phyloP scores from a whole-genome alignment of 1,284 basidiomycete genomes.

The Ganoderma meredithae region DNA sequence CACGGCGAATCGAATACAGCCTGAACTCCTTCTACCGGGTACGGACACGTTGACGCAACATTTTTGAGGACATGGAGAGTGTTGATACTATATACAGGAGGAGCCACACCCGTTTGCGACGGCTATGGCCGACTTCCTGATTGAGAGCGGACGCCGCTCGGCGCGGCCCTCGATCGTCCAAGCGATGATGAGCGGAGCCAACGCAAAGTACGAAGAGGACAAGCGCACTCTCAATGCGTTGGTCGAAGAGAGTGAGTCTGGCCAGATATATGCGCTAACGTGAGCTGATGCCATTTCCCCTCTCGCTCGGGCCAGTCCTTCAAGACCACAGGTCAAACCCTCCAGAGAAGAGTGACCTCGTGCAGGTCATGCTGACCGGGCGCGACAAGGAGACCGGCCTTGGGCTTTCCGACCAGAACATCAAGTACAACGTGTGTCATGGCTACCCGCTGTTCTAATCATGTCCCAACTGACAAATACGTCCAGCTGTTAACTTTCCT shows the following conservation, averaged over 20 bases:
- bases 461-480: not conserved
- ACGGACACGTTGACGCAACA: not conserved
- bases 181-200: conserved; percentile 44
- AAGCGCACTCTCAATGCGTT: conserved; percentile 47
- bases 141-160: conserved; percentile 46
- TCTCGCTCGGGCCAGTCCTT: too few species aligned
- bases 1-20: conserved; percentile 16
- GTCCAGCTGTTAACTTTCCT: conserved; percentile 56
- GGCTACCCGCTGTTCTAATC: not conserved
- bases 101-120: conserved; percentile 50
- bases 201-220: conserved; percentile 49
- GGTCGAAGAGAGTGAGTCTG: conserved; percentile 45
- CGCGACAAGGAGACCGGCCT: conserved; percentile 53
- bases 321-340: conserved; percentile 46
- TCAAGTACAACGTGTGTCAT: conserved; percentile 49
- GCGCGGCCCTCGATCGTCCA: conserved; percentile 47
- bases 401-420: conserved; percentile 49
- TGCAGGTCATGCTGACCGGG: conserved; percentile 53
- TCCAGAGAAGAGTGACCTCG: conserved; percentile 48
- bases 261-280: not conserved
- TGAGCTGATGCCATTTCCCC: too few species aligned
- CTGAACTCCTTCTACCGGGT: conserved; percentile 39
- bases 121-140: conserved; percentile 52
- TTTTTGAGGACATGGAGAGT: not conserved
- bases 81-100: conserved; percentile 32